Evolutionary conservation across 2,329 filamentous ascomycete genomes (phyloP), one percentile per base, ranked within the genome.

Genomic region (Ophiostoma himal-ulmi): DNA sequence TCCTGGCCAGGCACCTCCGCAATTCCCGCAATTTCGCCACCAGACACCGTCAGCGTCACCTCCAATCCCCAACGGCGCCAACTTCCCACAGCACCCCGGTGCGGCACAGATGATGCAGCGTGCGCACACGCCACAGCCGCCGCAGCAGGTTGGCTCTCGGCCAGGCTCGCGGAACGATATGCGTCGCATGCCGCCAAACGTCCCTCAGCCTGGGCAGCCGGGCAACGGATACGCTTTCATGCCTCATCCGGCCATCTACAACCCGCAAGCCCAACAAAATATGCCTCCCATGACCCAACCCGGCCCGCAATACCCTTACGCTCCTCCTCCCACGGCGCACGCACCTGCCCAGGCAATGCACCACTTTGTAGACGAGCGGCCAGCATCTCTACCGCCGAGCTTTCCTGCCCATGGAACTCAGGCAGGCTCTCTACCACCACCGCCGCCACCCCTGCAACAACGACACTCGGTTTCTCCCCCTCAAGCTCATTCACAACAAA

Each of bases 1-100:
- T 75, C 91, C 91, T 73, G 85, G 87, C 75, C 87, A 89, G 74
- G 81, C 83, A 74, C 81, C 83, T 48, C 83, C 87, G n/a, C 72
- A 71, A 68, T 96, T 93, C 77, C 87, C 92, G 74, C 92, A 94
- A 76, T 89, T 96, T 74, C 86, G 92, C 77, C 91, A 95, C 75
- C 86, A 89, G 70, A 93, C 92, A 26, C 91, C 93, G 13, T 96
- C 93, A 34, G 91, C 90, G 41, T 97, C 94, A 34, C 94, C 94
- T 71, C 94, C 94, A 3, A 92, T 97, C 74, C 86, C 87, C 68
- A 96, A 93, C 77, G 90, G 90, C 73, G 85, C 90, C 73, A 85
- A 87, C 34, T 93, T 90, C 75, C 87, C 88, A 73, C 86, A 87
- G 71, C 80, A 81, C 60, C 75, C 77, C 39, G 75, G 77, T 10